Percentiles rank a stretch among this genome's conserved stretches.
Evolutionary conservation across 495 filamentous ascomycete species (phyloP).

Genomic region (Bacidia rubella): DNA sequence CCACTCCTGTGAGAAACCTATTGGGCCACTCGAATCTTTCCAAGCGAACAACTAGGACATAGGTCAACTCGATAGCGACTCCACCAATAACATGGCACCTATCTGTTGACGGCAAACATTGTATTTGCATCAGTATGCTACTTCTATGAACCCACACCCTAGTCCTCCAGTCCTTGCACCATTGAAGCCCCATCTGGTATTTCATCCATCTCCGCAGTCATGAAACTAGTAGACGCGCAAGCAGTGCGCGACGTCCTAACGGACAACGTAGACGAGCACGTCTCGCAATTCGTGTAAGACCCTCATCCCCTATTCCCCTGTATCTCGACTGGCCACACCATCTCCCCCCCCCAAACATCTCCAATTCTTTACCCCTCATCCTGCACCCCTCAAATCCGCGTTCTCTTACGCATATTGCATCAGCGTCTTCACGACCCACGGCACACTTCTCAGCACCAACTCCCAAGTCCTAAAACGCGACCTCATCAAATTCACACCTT

Average conservation of each 20-base stretch:
- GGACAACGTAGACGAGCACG: constrained; percentile 16
- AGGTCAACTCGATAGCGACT: too few species aligned
- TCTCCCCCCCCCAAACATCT: background rate
- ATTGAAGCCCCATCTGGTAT: too few species aligned
- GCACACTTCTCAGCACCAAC: constrained; percentile 16
- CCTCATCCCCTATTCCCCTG: background rate
- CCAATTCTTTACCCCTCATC: background rate
- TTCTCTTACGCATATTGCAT: background rate
- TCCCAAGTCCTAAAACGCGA: constrained; percentile 1
- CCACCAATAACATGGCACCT: too few species aligned
- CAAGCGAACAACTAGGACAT: too few species aligned
- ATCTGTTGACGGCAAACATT: too few species aligned
- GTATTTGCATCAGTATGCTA: too few species aligned
- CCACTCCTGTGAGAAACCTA: too few species aligned
- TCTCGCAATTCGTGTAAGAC: constrained; percentile 12
- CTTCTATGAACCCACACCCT: too few species aligned
- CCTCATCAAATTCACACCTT: constrained; percentile 13
- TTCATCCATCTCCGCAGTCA: too few species aligned
- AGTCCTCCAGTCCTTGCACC: too few species aligned
- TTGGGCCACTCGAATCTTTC: too few species aligned
- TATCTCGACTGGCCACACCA: constrained; percentile 3
- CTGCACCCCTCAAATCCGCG: background rate
- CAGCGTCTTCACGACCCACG: constrained; percentile 16
- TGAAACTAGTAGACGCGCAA: constrained; percentile 9
- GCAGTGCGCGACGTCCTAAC: constrained; percentile 13